These are phyloP conservation scores for Cenchrus fungigraminus DNA, from an alignment of 176 grass and related monocot genomes.

Conservation along the genomic window DNA sequence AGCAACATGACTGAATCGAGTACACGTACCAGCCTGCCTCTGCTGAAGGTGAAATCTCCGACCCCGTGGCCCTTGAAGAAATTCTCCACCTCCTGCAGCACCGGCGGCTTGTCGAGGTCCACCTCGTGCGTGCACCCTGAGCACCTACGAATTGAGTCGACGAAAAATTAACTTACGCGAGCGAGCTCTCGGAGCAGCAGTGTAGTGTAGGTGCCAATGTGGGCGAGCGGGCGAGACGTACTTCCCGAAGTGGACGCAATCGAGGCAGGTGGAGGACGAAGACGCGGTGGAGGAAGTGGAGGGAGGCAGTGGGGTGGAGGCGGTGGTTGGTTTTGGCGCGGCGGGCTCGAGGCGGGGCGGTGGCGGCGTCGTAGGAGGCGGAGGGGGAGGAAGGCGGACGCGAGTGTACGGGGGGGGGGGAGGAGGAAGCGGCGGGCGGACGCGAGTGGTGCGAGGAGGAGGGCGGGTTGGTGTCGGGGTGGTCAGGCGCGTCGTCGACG, in stretches of 20 bases:
- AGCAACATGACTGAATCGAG: background rate
- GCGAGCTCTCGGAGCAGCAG: no score
- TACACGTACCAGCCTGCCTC: conserved; percentile 66
- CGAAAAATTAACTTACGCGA: conserved; percentile 29
- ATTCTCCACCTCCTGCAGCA: conserved; percentile 67
- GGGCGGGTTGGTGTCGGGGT: conserved; percentile 21
- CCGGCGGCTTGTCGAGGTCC: conserved; percentile 71
- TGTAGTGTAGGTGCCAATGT: no score
- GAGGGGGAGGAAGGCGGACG: conserved; percentile 43
- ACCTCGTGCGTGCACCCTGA: conserved; percentile 81
- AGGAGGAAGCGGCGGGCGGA: conserved; percentile 42
- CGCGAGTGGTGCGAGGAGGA: conserved; percentile 39
- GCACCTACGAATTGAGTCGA: conserved; percentile 49
- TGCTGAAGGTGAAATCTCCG: conserved; percentile 80
- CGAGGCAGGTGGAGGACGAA: conserved; percentile 53
- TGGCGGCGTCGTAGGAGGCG: conserved; percentile 22
- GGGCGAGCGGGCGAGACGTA: conserved; percentile 34
- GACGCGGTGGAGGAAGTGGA: background rate
- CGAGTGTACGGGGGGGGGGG: conserved; percentile 36
- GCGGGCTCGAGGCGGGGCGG: conserved; percentile 41
- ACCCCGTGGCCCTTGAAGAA: conserved; percentile 69
- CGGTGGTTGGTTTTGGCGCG: conserved; percentile 23
- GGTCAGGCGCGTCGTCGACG: conserved; percentile 40
- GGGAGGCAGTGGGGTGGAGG: background rate
- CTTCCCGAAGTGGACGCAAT: conserved; percentile 84